These are phyloP conservation scores for Cercospora beticola DNA, from an alignment of 2,329 filamentous ascomycete genomes.

Conservation along the genomic window DNA sequence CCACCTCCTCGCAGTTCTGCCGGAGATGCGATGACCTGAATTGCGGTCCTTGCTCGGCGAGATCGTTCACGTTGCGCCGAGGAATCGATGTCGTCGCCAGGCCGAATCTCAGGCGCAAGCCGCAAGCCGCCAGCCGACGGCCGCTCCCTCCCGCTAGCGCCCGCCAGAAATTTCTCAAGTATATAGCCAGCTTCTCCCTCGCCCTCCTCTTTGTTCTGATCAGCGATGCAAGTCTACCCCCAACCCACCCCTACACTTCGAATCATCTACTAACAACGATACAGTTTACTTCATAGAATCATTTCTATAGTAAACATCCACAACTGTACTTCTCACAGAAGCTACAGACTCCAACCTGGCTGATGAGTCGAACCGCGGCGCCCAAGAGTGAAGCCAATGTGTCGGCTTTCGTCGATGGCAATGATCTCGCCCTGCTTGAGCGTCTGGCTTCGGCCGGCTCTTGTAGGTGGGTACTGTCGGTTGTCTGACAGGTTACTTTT, in stretches of 20 bases:
- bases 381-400: slow-evolving; percentile 39
- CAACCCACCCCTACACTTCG: slow-evolving; percentile 14
- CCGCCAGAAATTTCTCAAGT: background rate
- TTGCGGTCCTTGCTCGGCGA: slow-evolving; percentile 9
- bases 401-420: slow-evolving; percentile 30
- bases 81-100: background rate
- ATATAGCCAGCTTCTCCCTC: slow-evolving; percentile 1
- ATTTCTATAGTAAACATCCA: slow-evolving; percentile 97
- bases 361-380: slow-evolving; percentile 38
- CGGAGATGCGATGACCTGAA: background rate
- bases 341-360: slow-evolving; percentile 55
- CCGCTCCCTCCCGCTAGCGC: background rate
- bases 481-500: slow-evolving; percentile 39
- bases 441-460: slow-evolving; percentile 37
- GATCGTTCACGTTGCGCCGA: background rate
- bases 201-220: slow-evolving; percentile 2
- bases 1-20: slow-evolving; percentile 10
- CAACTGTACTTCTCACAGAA: slow-evolving; percentile 89
- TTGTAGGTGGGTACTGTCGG: slow-evolving; percentile 36
- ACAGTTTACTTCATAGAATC: slow-evolving; percentile 62
- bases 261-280: slow-evolving; percentile 7
- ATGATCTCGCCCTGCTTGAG: slow-evolving; percentile 38
- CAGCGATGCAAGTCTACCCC: slow-evolving; percentile 11
- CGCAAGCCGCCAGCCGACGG: background rate
- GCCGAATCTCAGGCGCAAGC: background rate